A percentile compares a stretch with the other conserved stretches of the same genome.
These are phyloP conservation scores for Starmerella asiatica DNA, from an alignment of 805 yeast species.

Conservation along the genomic window DNA sequence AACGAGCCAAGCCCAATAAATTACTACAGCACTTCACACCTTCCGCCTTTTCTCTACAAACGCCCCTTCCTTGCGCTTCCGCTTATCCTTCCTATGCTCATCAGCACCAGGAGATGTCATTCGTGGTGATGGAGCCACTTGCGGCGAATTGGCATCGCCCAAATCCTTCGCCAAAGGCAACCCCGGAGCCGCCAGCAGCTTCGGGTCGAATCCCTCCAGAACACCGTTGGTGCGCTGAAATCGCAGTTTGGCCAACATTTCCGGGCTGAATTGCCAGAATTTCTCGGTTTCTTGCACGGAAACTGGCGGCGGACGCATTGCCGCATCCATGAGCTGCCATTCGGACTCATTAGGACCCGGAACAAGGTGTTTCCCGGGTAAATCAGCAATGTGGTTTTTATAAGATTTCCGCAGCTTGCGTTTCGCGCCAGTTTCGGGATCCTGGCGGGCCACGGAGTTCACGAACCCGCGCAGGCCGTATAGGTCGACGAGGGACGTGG, in stretches of 20 bases:
- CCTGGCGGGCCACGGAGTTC: conserved; percentile 69
- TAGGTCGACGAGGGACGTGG: conserved; percentile 52
- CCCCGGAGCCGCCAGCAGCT: conserved; percentile 40
- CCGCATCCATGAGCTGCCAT: conserved; percentile 21
- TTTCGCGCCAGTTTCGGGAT: conserved; percentile 80
- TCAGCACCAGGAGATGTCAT: conserved; percentile 1
- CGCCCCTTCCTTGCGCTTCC: conserved; percentile 11
- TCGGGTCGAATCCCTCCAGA: conserved; percentile 61
- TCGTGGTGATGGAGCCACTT: conserved; percentile 1
- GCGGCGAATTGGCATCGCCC: conserved; percentile 6
- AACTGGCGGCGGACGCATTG: conserved; percentile 30
- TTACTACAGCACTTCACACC: not conserved
- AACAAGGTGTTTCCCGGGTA: conserved; percentile 47
- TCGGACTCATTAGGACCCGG: conserved; percentile 25
- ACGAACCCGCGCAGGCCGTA: conserved; percentile 60
- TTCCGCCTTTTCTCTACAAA: conserved; percentile 12
- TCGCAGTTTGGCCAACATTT: conserved; percentile 38
- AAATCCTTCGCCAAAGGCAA: conserved; percentile 1
- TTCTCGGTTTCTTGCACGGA: conserved; percentile 31
- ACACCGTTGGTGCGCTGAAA: conserved; percentile 60
- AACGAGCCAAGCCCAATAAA: not conserved
- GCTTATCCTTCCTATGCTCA: conserved; percentile 6
- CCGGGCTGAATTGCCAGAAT: conserved; percentile 20
- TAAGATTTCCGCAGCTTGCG: conserved; percentile 88
- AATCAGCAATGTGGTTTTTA: conserved; percentile 77